Evolutionary conservation across 805 yeast genomes (phyloP), one percentile per base, ranked within the genome.

Genomic region (Lipomyces sp.): DNA sequence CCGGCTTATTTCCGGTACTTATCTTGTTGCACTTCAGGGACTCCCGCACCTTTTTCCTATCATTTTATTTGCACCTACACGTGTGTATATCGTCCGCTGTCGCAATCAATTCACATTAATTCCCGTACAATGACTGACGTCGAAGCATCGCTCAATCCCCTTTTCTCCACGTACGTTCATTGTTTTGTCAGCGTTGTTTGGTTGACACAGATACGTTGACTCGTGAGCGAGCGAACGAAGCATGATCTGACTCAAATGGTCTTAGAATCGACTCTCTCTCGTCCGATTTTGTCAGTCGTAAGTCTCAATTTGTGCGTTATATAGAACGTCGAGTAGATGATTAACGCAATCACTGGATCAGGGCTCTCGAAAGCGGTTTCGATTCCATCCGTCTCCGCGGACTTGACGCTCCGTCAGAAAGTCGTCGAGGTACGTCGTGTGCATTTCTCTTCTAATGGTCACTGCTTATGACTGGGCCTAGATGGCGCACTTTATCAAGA

Each of bases 351-450:
- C 30, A 24, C 24, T 18, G 3, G n/a, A 10, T 13, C 10, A 67
- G 70, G 96, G 72, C 83, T 95, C 67, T 79, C 87, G 54, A 82
- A 88, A 60, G 98, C 98, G n/a, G 92, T 95, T 57, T 90, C 92
- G 66, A 95, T 94, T 73, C 96, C 97, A 58, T 93, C 98, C 8
- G 98, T 95, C 57, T 92, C 98, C 4, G 87, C 91, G 53, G 99
- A 95, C 76, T 96, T 92, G 75, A 78, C 87, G 11, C 84, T 91
- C 72, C 90, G 99, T 79, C 95, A 96, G 35, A 82, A 89, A 76
- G 98, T 95, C 57, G 87, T 92, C 68, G 88, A 87, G 63, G 68
- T 69, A 18, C 10, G 59, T 34, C n/a, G 50, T 35, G n/a, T 32
- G 13, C 4, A 10, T 18, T 35, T 56, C 24, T 42, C 2, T 55